Percentiles rank a stretch among this genome's conserved stretches.
phyloP scores from a whole-genome alignment of 148 eudicot species.

The Fallopia convolvulus region DNA sequence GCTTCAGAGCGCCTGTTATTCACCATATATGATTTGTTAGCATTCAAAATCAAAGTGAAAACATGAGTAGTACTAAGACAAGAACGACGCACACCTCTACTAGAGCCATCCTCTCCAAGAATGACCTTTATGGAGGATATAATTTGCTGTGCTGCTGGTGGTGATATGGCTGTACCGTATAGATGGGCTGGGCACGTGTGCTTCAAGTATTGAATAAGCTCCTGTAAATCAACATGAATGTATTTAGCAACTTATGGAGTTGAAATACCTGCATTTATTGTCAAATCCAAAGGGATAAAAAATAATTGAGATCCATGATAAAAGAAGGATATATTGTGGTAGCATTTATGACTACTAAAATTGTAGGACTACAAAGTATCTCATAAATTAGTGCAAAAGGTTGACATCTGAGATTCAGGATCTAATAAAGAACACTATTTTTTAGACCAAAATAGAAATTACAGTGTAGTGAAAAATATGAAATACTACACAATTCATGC shows the following conservation, averaged over 20 bases:
- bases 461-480: background rate
- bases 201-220: constrained; percentile 69
- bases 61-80: background rate
- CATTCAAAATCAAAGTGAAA: background rate
- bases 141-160: constrained; percentile 92
- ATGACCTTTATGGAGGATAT: constrained; percentile 71
- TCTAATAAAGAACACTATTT: background rate
- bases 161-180: constrained; percentile 88
- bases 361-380: background rate
- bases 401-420: background rate
- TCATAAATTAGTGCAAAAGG: background rate
- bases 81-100: constrained; percentile 49
- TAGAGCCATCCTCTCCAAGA: constrained; percentile 94
- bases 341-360: background rate
- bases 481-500: background rate
- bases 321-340: background rate
- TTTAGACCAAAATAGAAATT: background rate
- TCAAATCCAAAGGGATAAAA: background rate
- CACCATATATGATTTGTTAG: background rate
- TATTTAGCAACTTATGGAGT: background rate
- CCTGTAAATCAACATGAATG: constrained; percentile 31
- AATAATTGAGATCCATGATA: background rate
- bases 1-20: constrained; percentile 74
- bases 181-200: constrained; percentile 81
- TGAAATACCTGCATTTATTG: background rate